A percentile compares a stretch with the other conserved stretches of the same genome.
Conservation (phyloP, 306 rosid species). For the Trifolium fragiferum region DNA sequence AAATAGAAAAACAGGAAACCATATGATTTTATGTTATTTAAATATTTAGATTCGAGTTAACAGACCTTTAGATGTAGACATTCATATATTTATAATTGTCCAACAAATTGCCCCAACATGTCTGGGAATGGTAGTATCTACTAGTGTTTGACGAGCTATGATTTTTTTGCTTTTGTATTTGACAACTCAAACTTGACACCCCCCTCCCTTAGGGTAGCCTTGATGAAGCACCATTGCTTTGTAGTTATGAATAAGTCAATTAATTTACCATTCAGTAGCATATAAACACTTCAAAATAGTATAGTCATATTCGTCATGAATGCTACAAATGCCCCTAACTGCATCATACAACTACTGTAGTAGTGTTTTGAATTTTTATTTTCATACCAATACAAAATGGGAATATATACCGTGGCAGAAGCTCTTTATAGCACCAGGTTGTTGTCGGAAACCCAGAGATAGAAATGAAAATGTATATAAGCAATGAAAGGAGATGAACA, state of each 20-base stretch:
- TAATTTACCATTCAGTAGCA: background rate
- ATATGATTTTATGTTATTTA: background rate
- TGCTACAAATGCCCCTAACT: background rate
- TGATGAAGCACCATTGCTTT: background rate
- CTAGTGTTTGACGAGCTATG: background rate
- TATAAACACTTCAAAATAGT: no score
- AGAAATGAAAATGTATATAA: background rate
- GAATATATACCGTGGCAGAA: background rate
- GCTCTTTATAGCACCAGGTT: conserved; percentile 6
- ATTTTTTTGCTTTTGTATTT: background rate
- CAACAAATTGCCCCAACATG: background rate
- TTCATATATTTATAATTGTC: background rate
- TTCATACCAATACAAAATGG: background rate
- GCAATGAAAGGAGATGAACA: background rate
- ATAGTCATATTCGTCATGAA: background rate
- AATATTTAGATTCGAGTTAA: background rate
- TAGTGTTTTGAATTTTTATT: background rate
- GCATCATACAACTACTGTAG: background rate
- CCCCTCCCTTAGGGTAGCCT: background rate
- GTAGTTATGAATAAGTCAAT: background rate
- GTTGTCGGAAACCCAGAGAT: background rate
- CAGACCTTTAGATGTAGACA: background rate
- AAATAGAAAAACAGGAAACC: no score
- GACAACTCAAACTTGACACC: background rate
- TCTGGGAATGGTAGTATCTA: no score